These are phyloP conservation scores for Tolypocladium endophyticum DNA, from an alignment of 2,329 filamentous ascomycete species.

Conservation along the genomic window DNA sequence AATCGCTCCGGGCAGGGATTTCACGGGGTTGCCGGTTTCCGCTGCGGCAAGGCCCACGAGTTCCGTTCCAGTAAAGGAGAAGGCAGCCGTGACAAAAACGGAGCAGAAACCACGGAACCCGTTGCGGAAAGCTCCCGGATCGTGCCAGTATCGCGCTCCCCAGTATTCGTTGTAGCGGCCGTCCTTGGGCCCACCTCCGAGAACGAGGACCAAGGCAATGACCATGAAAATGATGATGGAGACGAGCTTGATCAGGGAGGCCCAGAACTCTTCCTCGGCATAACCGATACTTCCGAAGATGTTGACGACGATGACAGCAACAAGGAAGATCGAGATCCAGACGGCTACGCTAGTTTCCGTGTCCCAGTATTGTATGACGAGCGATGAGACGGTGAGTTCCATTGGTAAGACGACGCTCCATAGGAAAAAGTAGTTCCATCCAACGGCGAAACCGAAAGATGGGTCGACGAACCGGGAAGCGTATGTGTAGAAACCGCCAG, in stretches of 20 bases:
- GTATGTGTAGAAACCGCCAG: conserved; percentile 54
- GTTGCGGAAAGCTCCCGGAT: conserved; percentile 48
- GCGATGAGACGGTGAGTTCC: conserved; percentile 37
- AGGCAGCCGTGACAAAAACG: conserved; percentile 60
- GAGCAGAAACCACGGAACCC: conserved; percentile 61
- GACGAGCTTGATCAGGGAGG: conserved; percentile 43
- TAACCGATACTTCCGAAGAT: conserved; percentile 44
- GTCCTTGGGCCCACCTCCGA: conserved; percentile 42
- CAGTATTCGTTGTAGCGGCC: conserved; percentile 29
- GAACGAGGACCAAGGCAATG: conserved; percentile 44
- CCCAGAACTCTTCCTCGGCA: conserved; percentile 45
- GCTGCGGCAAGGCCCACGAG: conserved; percentile 61
- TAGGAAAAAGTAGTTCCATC: conserved; percentile 34
- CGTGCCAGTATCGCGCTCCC: conserved; percentile 32
- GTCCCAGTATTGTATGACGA: conserved; percentile 43
- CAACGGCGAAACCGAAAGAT: conserved; percentile 47
- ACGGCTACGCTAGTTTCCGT: conserved; percentile 31
- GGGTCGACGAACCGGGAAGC: conserved; percentile 51
- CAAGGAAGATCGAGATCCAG: conserved; percentile 44
- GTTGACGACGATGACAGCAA: conserved; percentile 39
- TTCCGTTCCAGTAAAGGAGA: conserved; percentile 58
- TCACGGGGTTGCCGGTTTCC: conserved; percentile 55
- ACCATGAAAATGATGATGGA: conserved; percentile 54
- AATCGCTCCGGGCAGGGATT: conserved; percentile 65
- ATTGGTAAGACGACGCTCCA: conserved; percentile 40